Evolutionary conservation across 352 stramenopile genomes (phyloP).

Genomic region (Phytophthora sansomeana): DNA sequence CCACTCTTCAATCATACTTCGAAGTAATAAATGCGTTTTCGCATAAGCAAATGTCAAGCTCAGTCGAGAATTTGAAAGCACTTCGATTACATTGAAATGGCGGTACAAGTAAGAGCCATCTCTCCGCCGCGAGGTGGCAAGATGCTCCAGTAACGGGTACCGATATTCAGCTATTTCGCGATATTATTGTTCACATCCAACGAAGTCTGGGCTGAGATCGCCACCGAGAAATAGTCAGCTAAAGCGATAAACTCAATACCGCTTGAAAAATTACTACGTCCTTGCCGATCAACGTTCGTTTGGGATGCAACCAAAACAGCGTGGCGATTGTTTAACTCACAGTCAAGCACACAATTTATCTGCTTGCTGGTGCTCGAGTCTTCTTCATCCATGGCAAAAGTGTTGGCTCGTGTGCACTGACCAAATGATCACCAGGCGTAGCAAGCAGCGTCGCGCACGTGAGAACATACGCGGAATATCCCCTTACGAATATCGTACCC

Average conservation of each 20-base stretch:
- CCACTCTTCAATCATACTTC: conserved; percentile 94
- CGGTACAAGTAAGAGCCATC: conserved; percentile 93
- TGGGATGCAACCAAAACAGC: conserved; percentile 98
- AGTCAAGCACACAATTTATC: conserved; percentile 97
- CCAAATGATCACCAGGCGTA: conserved; percentile 99
- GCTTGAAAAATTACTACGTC: conserved; percentile 94
- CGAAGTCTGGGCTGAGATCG: conserved; percentile 92
- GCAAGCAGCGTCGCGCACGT: conserved; percentile 98
- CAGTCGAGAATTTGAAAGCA: conserved; percentile 68
- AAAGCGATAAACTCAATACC: conserved; percentile 97
- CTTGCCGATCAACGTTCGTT: conserved; percentile 93
- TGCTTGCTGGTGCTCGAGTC: conserved; percentile 90
- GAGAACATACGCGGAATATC: conserved; percentile 95
- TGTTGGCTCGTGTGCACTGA: conserved; percentile 92
- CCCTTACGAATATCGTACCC: conserved; percentile 97
- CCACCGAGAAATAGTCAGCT: conserved; percentile 98
- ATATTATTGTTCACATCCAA: conserved; percentile 92
- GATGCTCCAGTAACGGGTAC: conserved; percentile 84
- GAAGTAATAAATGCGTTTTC: conserved; percentile 79
- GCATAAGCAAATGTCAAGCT: conserved; percentile 65
- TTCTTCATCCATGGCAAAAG: conserved; percentile 90
- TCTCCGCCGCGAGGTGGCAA: conserved; percentile 92
- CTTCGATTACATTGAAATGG: conserved; percentile 96
- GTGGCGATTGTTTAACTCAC: conserved; percentile 98
- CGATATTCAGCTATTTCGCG: conserved; percentile 91